phyloP scores from a whole-genome alignment of 805 yeast species.

The Cyberlindnera mycetangii region DNA sequence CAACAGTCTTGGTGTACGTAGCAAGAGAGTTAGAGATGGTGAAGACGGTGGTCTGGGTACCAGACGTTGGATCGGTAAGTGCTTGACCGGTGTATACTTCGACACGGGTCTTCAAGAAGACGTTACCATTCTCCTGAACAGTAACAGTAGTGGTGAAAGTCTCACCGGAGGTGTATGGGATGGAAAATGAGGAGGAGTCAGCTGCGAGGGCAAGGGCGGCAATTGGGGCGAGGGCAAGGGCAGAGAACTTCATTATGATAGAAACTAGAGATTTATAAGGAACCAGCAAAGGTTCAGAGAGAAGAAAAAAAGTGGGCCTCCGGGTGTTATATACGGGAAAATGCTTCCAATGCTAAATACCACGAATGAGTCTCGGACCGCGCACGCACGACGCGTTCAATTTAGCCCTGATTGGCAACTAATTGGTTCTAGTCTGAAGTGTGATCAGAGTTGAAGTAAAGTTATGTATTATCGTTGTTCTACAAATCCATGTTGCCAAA shows the following conservation, averaged over 20 bases:
- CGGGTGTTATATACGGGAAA: neutral
- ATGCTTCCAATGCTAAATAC: neutral
- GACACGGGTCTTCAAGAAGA: slow-evolving; percentile 7
- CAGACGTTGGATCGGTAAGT: slow-evolving; percentile 6
- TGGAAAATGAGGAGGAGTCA: neutral
- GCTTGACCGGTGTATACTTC: slow-evolving; percentile 9
- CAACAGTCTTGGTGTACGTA: slow-evolving; percentile 9
- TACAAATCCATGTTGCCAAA: neutral
- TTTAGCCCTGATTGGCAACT: neutral
- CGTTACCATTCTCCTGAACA: slow-evolving; percentile 3
- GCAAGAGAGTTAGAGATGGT: slow-evolving; percentile 3
- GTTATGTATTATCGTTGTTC: neutral
- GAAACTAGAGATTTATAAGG: too few relatives aligned
- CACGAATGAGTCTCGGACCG: neutral
- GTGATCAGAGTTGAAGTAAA: neutral
- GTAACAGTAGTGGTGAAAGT: slow-evolving; percentile 3
- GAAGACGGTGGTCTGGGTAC: slow-evolving; percentile 8
- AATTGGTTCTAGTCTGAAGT: neutral
- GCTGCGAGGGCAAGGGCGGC: neutral
- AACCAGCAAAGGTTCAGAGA: neutral
- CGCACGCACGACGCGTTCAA: neutral
- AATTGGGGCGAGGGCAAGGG: slow-evolving; percentile 1
- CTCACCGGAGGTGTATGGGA: slow-evolving; percentile 4
- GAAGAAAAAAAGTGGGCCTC: neutral
- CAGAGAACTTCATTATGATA: neutral